Percentiles rank a stretch among this genome's conserved stretches.
phyloP scores from a whole-genome alignment of 1,284 basidiomycete genomes.

The Rhizoctonia solani region DNA sequence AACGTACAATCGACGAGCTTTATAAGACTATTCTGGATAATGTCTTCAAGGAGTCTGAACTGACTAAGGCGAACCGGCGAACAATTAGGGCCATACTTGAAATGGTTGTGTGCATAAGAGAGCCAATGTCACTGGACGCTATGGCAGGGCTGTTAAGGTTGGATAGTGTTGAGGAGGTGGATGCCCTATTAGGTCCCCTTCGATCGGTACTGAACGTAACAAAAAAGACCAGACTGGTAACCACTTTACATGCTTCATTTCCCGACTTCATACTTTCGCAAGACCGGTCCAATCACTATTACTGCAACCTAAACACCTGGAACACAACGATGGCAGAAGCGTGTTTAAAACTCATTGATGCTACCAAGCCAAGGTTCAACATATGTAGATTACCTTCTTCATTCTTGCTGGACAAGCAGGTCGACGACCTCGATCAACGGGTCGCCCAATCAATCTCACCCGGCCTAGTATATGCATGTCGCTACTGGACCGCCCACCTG shows the following conservation, averaged over 20 bases:
- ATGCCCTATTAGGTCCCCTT: background rate
- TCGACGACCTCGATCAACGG: background rate
- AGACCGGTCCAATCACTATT: background rate
- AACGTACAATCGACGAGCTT: background rate
- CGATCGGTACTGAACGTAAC: background rate
- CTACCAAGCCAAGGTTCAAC: background rate
- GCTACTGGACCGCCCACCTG: background rate
- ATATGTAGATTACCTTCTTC: slow-evolving; percentile 1
- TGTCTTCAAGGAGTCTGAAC: background rate
- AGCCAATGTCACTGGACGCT: background rate
- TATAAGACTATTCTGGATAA: background rate
- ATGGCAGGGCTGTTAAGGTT: background rate
- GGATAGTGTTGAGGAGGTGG: background rate
- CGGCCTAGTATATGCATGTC: background rate
- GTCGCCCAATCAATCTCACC: background rate
- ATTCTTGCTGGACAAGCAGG: background rate
- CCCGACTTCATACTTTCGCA: background rate
- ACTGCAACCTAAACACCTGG: background rate
- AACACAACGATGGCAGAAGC: background rate
- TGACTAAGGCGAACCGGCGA: background rate
- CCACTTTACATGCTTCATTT: background rate
- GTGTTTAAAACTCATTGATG: background rate
- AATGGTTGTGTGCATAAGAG: background rate
- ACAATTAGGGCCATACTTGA: background rate
- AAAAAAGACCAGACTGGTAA: background rate